Conservation (phyloP, 2,329 filamentous ascomycete genomes). For the Rutstroemia sp. region DNA sequence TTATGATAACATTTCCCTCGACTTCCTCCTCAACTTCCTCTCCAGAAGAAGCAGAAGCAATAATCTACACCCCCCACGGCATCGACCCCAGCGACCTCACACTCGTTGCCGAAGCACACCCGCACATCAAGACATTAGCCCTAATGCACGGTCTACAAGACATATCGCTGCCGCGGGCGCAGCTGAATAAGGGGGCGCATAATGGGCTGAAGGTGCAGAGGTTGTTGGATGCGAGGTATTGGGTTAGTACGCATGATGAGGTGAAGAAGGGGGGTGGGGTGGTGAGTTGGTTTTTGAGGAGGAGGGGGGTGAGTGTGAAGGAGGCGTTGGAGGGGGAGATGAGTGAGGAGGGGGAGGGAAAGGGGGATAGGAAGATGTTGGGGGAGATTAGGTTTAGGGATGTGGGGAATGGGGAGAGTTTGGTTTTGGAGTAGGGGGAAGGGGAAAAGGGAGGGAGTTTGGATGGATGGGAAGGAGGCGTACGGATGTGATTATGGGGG, state of each 20-base stretch:
- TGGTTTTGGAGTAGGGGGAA: conserved; percentile 15
- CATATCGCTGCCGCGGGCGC: conserved; percentile 40
- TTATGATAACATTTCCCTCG: conserved; percentile 47
- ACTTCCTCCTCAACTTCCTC: too few relatives aligned
- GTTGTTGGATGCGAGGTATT: conserved; percentile 48
- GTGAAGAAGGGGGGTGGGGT: conserved; percentile 51
- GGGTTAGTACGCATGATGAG: conserved; percentile 60
- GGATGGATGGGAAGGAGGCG: too few relatives aligned
- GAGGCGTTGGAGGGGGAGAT: conserved; percentile 36
- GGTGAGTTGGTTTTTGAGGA: conserved; percentile 43
- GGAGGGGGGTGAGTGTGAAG: conserved; percentile 37
- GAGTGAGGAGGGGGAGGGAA: conserved; percentile 11
- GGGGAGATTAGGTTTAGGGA: conserved; percentile 18
- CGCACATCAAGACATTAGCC: conserved; percentile 44
- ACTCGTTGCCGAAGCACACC: conserved; percentile 36
- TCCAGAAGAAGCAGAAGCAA: conserved; percentile 35
- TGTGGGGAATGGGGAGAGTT: conserved; percentile 19
- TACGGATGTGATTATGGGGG: too few relatives aligned
- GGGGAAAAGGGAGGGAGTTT: too few relatives aligned
- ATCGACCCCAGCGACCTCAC: conserved; percentile 41
- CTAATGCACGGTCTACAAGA: conserved; percentile 59
- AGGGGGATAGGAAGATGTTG: conserved; percentile 10
- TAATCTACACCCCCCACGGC: conserved; percentile 60
- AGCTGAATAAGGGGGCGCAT: conserved; percentile 55
- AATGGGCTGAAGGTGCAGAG: conserved; percentile 52